phyloP scores from a whole-genome alignment of 202 grass and related monocot genomes.

The Dendrocalamus latiflorus region DNA sequence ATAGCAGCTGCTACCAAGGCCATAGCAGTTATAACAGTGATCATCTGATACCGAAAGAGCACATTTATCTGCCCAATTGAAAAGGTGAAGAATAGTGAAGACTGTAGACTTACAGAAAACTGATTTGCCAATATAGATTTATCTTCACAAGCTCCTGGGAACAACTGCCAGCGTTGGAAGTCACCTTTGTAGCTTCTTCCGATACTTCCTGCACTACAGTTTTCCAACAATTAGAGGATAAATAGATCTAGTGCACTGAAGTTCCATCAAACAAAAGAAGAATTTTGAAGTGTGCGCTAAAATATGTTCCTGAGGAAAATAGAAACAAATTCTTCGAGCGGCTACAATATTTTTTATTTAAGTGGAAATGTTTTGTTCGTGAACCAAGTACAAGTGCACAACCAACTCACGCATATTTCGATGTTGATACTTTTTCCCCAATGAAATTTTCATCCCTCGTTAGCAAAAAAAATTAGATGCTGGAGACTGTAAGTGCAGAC shows the following conservation, averaged over 20 bases:
- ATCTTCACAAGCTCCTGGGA: conserved; percentile 73
- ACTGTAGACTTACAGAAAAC: conserved; percentile 95
- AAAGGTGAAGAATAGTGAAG: conserved; percentile 1
- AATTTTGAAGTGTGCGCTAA: neutral
- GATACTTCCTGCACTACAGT: conserved; percentile 89
- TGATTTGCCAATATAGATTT: conserved; percentile 78
- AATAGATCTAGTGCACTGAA: neutral
- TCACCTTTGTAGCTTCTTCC: conserved; percentile 97
- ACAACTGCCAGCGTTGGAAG: conserved; percentile 97
- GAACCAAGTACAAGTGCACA: neutral
- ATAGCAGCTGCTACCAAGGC: too few species aligned
- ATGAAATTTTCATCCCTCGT: neutral
- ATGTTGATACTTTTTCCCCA: neutral
- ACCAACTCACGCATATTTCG: neutral
- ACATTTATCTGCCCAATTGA: neutral
- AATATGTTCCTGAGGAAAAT: neutral
- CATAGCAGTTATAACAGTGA: neutral
- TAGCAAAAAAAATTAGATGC: neutral
- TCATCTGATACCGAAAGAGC: neutral
- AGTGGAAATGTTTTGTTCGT: neutral
- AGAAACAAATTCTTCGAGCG: neutral
- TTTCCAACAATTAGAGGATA: conserved; percentile 40
- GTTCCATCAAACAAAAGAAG: conserved; percentile 2
- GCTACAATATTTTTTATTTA: neutral
- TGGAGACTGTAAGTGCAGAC: neutral